A percentile compares a stretch with the other conserved stretches of the same genome.
Conservation (phyloP, 192 early-diverging fungal genomes). For the Kappamyces sp. region DNA sequence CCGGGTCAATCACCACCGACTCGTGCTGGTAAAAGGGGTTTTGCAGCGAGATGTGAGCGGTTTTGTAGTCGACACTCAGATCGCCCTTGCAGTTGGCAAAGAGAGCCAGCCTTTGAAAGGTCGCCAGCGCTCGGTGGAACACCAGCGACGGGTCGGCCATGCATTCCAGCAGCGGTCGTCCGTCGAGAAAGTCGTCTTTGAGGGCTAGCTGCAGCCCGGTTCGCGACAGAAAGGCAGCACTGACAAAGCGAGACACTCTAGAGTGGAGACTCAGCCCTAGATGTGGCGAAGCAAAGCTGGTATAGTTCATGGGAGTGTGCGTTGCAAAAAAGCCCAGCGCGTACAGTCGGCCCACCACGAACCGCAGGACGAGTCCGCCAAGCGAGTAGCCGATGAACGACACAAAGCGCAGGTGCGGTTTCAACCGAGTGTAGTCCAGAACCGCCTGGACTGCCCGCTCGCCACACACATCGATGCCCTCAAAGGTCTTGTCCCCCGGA, state of each 20-base stretch:
- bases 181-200: constrained; percentile 21
- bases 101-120: constrained; percentile 16
- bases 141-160: constrained; percentile 28
- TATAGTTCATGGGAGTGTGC: constrained; percentile 30
- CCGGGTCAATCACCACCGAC: constrained; percentile 20
- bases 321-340: constrained; percentile 20
- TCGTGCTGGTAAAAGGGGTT: constrained; percentile 24
- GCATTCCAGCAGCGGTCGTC: constrained; percentile 22
- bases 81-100: constrained; percentile 30
- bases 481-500: constrained; percentile 24
- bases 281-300: constrained; percentile 45
- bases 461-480: constrained; percentile 40
- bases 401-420: constrained; percentile 22
- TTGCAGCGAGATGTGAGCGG: no score
- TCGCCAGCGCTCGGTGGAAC: constrained; percentile 27
- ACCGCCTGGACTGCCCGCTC: constrained; percentile 12
- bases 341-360: constrained; percentile 39
- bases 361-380: constrained; percentile 46
- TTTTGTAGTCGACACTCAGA: no score
- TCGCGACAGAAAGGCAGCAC: constrained; percentile 9
- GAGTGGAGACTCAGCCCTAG: constrained; percentile 23
- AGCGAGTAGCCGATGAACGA: constrained; percentile 49
- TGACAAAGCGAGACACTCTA: constrained; percentile 21
- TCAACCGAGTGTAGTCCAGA: neutral
- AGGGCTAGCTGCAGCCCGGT: constrained; percentile 28